A percentile compares a stretch with the other conserved stretches of the same genome.
Evolutionary conservation across 1,284 basidiomycete species (phyloP).

Genomic region (Ceratorhiza oryzae-sativae): DNA sequence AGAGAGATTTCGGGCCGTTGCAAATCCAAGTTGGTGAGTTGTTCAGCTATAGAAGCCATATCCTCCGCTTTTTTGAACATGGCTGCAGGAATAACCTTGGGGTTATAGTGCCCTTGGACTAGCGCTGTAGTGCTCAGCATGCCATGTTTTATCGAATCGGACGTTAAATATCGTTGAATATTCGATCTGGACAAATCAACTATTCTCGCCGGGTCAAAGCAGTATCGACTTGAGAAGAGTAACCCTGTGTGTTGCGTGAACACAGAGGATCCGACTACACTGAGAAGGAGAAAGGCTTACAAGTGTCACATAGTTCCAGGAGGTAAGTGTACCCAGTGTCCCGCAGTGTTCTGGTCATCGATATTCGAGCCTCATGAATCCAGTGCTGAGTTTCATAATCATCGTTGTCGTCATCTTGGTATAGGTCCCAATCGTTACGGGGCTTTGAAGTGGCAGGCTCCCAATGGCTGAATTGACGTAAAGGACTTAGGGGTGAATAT

Average conservation of each 20-base stretch:
- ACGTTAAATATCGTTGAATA: not conserved
- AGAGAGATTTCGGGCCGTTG: not conserved
- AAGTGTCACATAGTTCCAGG: not conserved
- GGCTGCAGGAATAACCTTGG: not conserved
- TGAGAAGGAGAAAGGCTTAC: not conserved
- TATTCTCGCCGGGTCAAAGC: constrained; percentile 2
- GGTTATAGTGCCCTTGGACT: not conserved
- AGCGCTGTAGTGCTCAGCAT: constrained; percentile 8
- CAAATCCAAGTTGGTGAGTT: constrained; percentile 1
- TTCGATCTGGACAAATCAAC: not conserved
- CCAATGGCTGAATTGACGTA: not conserved
- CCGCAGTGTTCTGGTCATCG: not conserved
- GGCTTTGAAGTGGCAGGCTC: not conserved
- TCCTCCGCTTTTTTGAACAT: constrained; percentile 1
- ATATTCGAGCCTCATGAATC: not conserved
- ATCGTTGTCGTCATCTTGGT: constrained; percentile 24
- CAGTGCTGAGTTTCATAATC: constrained; percentile 10
- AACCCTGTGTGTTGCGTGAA: not conserved
- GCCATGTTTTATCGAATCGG: constrained; percentile 1
- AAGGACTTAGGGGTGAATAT: not conserved
- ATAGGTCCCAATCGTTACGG: not conserved
- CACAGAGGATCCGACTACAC: not conserved
- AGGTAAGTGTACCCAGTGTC: not conserved
- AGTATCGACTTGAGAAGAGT: not conserved
- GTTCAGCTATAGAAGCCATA: not conserved